A percentile compares a stretch with the other conserved stretches of the same genome.
Evolutionary conservation across 106 monocot species (phyloP).

Genomic region (Acorus gramineus): DNA sequence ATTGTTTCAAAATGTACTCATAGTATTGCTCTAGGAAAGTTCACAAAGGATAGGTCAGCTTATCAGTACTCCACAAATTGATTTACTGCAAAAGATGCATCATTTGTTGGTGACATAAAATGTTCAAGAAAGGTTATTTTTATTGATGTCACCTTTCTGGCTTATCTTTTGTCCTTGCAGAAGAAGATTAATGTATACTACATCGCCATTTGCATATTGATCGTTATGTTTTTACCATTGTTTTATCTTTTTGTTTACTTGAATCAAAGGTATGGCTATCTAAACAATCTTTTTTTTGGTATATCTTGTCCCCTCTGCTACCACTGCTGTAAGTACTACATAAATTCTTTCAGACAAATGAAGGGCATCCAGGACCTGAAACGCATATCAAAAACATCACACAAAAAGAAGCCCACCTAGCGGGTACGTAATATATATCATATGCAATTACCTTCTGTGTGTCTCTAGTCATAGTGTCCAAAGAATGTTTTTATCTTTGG

Average conservation of each 20-base stretch:
- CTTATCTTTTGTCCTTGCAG: constrained; percentile 32
- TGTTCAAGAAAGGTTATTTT: too few relatives aligned
- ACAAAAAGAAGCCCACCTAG: constrained; percentile 65
- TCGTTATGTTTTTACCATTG: constrained; percentile 65
- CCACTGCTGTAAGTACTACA: background rate
- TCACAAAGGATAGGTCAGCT: too few relatives aligned
- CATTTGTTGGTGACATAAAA: too few relatives aligned
- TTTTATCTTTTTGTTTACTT: constrained; percentile 85
- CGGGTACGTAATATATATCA: background rate
- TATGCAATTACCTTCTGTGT: too few relatives aligned
- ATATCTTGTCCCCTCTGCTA: background rate
- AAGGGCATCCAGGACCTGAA: constrained; percentile 54
- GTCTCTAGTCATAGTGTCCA: too few relatives aligned
- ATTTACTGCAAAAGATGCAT: too few relatives aligned
- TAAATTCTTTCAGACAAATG: constrained; percentile 45
- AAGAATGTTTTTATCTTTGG: too few relatives aligned
- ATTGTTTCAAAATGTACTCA: too few relatives aligned
- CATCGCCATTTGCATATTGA: constrained; percentile 65
- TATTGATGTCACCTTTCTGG: too few relatives aligned
- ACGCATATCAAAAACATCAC: constrained; percentile 61
- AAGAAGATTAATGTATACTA: constrained; percentile 61
- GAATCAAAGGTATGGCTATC: constrained; percentile 49
- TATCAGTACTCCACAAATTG: too few relatives aligned
- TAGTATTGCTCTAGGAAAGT: too few relatives aligned
- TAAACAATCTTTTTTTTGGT: background rate